These are phyloP conservation scores for Phytopythium montanum DNA, from an alignment of 352 stramenopile species.

Conservation along the genomic window DNA sequence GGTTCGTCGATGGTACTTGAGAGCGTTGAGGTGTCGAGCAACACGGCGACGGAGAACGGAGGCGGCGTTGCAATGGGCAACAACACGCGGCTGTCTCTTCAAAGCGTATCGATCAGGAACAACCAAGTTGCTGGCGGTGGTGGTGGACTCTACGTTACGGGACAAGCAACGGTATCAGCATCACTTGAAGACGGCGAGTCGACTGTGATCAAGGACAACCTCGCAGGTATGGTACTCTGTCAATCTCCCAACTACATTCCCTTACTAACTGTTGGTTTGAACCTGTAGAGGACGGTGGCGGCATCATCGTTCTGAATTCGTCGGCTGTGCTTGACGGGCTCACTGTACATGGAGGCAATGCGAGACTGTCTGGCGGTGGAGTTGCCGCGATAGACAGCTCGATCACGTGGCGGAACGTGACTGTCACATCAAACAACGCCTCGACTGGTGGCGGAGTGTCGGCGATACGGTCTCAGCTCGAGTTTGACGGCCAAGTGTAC, in stretches of 20 bases:
- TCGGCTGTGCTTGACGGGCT: not conserved
- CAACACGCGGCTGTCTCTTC: not conserved
- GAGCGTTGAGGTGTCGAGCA: constrained; percentile 12
- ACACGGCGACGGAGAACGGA: constrained; percentile 15
- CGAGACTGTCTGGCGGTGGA: constrained; percentile 5
- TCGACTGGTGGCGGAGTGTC: constrained; percentile 10
- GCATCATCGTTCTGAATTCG: not conserved
- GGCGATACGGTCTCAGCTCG: constrained; percentile 1
- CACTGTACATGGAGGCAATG: constrained; percentile 2
- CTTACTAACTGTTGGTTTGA: no score
- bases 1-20: constrained; percentile 6
- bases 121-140: not conserved
- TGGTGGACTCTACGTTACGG: not conserved
- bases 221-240: not conserved
- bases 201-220: not conserved
- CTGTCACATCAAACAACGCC: constrained; percentile 12
- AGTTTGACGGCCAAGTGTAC: not conserved
- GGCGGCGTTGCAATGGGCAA: constrained; percentile 16
- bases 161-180: not conserved
- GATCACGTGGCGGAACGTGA: constrained; percentile 3
- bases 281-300: not conserved
- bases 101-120: not conserved
- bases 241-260: not conserved
- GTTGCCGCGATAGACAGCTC: constrained; percentile 6
- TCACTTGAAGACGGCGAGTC: not conserved